Evolutionary conservation across 306 rosid genomes (phyloP).

Genomic region (Cucurbita argyrosperma): DNA sequence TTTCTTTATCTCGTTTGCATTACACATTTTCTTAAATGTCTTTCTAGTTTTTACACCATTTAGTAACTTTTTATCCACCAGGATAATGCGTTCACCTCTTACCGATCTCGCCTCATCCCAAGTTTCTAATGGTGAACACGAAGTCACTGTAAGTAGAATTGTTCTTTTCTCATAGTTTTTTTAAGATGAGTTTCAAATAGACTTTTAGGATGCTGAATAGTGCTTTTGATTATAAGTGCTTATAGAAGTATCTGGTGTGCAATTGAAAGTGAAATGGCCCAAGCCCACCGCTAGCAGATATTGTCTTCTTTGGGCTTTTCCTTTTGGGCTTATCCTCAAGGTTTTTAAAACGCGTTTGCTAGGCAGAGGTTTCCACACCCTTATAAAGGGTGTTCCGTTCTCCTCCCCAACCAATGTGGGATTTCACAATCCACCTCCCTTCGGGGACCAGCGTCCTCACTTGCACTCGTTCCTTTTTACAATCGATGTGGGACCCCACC

Average conservation of each 20-base stretch:
- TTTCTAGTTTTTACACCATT: not conserved
- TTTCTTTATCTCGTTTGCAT: not conserved
- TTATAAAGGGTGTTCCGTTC: no score
- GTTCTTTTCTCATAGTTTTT: not conserved
- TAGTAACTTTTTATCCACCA: conserved; percentile 18
- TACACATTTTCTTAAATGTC: not conserved
- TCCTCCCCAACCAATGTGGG: no score
- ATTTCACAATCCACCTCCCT: no score
- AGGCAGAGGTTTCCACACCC: no score
- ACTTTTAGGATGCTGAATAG: not conserved
- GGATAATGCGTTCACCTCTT: conserved; percentile 55
- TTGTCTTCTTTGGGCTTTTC: no score
- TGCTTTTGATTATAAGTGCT: not conserved
- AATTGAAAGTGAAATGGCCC: not conserved
- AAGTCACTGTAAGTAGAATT: conserved; percentile 35
- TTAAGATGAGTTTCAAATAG: not conserved
- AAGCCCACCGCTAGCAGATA: no score
- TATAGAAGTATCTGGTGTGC: not conserved
- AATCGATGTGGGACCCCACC: no score
- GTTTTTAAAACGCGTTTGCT: no score
- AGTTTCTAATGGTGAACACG: conserved; percentile 21
- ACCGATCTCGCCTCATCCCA: conserved; percentile 31
- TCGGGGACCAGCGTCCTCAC: no score
- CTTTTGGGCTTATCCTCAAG: no score
- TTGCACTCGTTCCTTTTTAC: no score